Evolutionary conservation across 306 rosid species (phyloP), one percentile per base, ranked within the genome.

Genomic region (Vigna unguiculata): DNA sequence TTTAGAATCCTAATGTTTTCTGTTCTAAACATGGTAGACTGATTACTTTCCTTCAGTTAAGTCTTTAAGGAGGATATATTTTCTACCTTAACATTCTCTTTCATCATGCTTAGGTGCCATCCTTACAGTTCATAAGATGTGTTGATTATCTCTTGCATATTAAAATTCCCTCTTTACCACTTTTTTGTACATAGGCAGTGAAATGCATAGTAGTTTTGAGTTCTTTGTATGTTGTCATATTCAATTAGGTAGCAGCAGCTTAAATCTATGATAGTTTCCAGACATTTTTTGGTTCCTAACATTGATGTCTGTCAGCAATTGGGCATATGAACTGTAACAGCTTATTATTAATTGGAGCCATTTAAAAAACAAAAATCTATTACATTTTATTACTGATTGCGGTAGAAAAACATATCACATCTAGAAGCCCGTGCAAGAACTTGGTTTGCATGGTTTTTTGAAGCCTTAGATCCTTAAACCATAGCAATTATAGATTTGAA

Each of bases 1-100:
- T 78, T 49, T 69, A 34, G 72, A 22, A 76, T 49, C 75, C 6
- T 22, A 32, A 61, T 75, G 17, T 60, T 46, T 51, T 79, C 64
- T 22, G 49, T 62, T 78, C 78, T 77, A 71, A 62, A 76, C 60
- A 22, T 68, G 36, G 60, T 80, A 57, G 76, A 52, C 75, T 80
- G 70, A 48, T 74, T 63, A 61, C 47, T 54, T 76, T 76, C 59
- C 54, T 38, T 57, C 9, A 24, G 67, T 52, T 21, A 19, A 22
- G 45, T 47, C 76, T 41, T 63, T 77, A 7, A 1, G 55, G 43
- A 80, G 78, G 52, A 75, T 62, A 32, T 60, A 1, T 58, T 75
- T 70, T 64, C 76, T 57, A 22, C 46, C 32, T 61, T 64, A 41
- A 40, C 69, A 9, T 62, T 24, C 51, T 65, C 58, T 65, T 41